A percentile compares a stretch with the other conserved stretches of the same genome.
These are phyloP conservation scores for Penicillium odoratum DNA, from an alignment of 495 filamentous ascomycete species.

Conservation along the genomic window DNA sequence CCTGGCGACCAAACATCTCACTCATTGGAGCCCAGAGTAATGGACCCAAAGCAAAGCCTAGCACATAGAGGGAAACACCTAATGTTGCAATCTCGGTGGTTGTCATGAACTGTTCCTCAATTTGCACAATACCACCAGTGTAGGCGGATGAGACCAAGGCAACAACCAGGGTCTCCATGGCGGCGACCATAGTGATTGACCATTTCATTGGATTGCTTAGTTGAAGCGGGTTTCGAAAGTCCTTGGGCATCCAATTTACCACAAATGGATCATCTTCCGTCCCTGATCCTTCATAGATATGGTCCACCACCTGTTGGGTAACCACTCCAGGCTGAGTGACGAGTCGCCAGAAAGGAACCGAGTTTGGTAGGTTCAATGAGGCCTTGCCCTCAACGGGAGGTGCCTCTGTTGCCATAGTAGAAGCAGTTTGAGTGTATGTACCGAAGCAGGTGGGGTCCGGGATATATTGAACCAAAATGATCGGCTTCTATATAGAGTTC, in stretches of 20 bases:
- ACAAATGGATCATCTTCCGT: constrained; percentile 68
- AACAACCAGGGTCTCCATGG: constrained; percentile 64
- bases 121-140: constrained; percentile 61
- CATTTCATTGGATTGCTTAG: constrained; percentile 60
- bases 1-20: constrained; percentile 68
- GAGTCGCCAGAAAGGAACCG: constrained; percentile 35
- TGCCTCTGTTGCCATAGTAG: constrained; percentile 14
- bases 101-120: constrained; percentile 45
- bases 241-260: constrained; percentile 66
- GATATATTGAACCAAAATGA: not conserved
- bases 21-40: constrained; percentile 61
- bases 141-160: constrained; percentile 73
- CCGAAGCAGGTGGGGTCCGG: not conserved
- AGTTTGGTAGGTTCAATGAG: constrained; percentile 12
- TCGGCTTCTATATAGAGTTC: not conserved
- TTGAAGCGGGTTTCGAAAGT: constrained; percentile 65
- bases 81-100: constrained; percentile 49
- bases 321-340: constrained; percentile 46
- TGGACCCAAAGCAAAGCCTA: constrained; percentile 52
- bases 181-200: constrained; percentile 59
- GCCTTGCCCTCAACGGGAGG: constrained; percentile 11
- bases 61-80: constrained; percentile 52
- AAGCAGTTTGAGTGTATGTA: not conserved
- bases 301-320: constrained; percentile 52
- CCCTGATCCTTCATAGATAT: constrained; percentile 60